Conservation (phyloP, 495 filamentous ascomycete genomes). For the Aspergillus funiculosus region DNA sequence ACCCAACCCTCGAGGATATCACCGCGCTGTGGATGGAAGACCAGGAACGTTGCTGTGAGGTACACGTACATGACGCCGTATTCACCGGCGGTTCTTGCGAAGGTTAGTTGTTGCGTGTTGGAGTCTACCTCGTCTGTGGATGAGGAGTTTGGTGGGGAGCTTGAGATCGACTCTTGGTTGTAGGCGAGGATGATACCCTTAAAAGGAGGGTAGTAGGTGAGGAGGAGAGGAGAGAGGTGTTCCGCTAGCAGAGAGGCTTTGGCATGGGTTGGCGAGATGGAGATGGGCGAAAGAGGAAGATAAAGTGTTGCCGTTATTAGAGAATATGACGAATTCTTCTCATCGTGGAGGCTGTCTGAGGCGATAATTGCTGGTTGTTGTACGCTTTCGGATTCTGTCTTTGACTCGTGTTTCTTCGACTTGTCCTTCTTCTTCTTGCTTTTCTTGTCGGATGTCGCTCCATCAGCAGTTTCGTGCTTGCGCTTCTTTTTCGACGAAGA, state of each 20-base stretch:
- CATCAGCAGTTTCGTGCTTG: conserved; percentile 28
- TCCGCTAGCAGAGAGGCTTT: conserved; percentile 62
- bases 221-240: conserved; percentile 68
- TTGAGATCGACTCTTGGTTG: conserved; percentile 50
- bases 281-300: conserved; percentile 63
- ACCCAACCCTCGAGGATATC: conserved; percentile 58
- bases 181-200: conserved; percentile 67
- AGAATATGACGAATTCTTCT: conserved; percentile 49
- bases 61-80: conserved; percentile 65
- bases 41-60: conserved; percentile 65
- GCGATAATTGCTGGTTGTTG: too few species aligned
- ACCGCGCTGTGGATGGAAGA: conserved; percentile 59
- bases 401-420: conserved; percentile 18
- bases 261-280: conserved; percentile 57
- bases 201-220: conserved; percentile 69
- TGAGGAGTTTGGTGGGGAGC: conserved; percentile 23
- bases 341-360: too few species aligned
- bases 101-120: conserved; percentile 40
- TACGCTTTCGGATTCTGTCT: conserved; percentile 8
- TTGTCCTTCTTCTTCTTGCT: conserved; percentile 30
- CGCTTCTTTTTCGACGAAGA: conserved; percentile 46
- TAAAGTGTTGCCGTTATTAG: conserved; percentile 61
- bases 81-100: conserved; percentile 56
- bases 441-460: conserved; percentile 14
- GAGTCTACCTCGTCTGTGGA: conserved; percentile 25